Percentiles rank a stretch among this genome's conserved stretches.
Evolutionary conservation across 164 flowering plant species (phyloP).

Genomic region (Akebia trifoliata): DNA sequence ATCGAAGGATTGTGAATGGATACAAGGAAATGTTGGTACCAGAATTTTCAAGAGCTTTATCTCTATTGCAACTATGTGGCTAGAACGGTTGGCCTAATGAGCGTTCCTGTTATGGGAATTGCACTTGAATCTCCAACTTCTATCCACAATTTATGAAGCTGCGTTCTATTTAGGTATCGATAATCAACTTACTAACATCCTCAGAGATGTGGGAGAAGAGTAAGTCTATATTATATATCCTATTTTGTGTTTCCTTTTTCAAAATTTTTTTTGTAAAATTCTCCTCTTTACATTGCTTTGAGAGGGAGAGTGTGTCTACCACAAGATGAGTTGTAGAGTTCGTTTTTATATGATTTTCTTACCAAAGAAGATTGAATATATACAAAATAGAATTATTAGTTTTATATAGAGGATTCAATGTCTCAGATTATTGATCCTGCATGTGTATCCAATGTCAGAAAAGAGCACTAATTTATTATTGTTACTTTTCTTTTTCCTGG

Average conservation of each 20-base stretch:
- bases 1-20: constrained; percentile 87
- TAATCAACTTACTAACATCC: constrained; percentile 79
- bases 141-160: constrained; percentile 44
- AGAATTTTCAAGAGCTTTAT: constrained; percentile 66
- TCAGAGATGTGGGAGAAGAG: constrained; percentile 88
- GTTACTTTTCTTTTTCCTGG: no score
- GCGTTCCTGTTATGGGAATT: constrained; percentile 75
- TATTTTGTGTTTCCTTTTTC: background rate
- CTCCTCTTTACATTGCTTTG: constrained; percentile 40
- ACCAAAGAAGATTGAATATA: no score
- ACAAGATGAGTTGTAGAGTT: constrained; percentile 73
- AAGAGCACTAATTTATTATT: no score
- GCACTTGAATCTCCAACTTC: constrained; percentile 44
- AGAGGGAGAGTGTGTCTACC: constrained; percentile 84
- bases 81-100: constrained; percentile 80
- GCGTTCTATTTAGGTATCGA: constrained; percentile 65
- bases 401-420: no score
- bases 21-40: constrained; percentile 46
- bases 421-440: no score
- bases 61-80: constrained; percentile 80
- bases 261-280: no score
- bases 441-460: no score
- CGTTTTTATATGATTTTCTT: no score
- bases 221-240: no score
- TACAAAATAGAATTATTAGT: no score